Percentiles rank a stretch among this genome's conserved stretches.
These are phyloP conservation scores for Candida namnaoensis DNA, from an alignment of 805 yeast species.

Conservation along the genomic window DNA sequence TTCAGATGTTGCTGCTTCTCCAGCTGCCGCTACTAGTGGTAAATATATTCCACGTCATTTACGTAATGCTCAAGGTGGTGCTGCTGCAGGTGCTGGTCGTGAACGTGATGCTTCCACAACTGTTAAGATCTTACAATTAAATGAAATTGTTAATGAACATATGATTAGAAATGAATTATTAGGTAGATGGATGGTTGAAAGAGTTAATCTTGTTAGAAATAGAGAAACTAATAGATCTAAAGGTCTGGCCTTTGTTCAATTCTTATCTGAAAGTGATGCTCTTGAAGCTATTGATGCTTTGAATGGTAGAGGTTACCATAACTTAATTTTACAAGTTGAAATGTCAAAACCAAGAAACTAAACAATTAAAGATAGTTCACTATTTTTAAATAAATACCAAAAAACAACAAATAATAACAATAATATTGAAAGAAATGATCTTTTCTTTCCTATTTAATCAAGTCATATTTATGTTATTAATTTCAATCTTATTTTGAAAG, in stretches of 20 bases:
- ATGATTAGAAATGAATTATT: conserved; percentile 67
- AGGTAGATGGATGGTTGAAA: conserved; percentile 50
- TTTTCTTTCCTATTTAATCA: too few species aligned
- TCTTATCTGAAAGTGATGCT: conserved; percentile 60
- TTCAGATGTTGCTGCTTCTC: conserved; percentile 12
- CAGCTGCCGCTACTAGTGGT: conserved; percentile 17
- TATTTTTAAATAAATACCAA: too few species aligned
- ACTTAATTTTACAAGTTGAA: conserved; percentile 65
- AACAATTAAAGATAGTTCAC: too few species aligned
- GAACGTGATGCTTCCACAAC: conserved; percentile 85
- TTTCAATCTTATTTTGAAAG: too few species aligned
- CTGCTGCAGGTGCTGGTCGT: conserved; percentile 32
- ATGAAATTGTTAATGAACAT: conserved; percentile 76
- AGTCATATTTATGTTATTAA: too few species aligned
- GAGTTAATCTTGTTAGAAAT: conserved; percentile 81
- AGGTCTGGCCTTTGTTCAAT: conserved; percentile 93
- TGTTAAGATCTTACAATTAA: conserved; percentile 84
- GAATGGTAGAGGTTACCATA: conserved; percentile 90
- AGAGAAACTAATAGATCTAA: conserved; percentile 90
- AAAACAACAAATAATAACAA: too few species aligned
- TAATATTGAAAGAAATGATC: too few species aligned
- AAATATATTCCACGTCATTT: conserved; percentile 59
- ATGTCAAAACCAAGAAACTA: conserved; percentile 36
- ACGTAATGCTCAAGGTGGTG: conserved; percentile 31
- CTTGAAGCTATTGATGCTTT: conserved; percentile 66